phyloP scores from a whole-genome alignment of 108 stramenopile genomes.

The Chaetoceros tenuissimus region DNA sequence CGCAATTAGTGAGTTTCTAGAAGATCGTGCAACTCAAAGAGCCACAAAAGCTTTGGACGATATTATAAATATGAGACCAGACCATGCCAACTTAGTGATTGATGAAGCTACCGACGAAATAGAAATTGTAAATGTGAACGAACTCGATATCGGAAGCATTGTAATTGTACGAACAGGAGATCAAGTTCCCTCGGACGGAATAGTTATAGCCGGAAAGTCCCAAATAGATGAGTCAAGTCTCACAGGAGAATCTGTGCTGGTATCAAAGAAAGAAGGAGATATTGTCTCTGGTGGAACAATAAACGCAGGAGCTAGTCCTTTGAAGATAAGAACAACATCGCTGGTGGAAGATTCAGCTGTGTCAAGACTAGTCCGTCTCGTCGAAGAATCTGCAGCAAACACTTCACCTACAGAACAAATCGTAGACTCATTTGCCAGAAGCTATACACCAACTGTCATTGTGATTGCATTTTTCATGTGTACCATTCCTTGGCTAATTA shows the following conservation, averaged over 20 bases:
- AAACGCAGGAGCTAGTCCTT: constrained; percentile 60
- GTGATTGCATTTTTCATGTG: constrained; percentile 58
- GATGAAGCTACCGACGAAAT: constrained; percentile 35
- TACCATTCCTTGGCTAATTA: constrained; percentile 70
- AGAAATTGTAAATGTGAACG: constrained; percentile 60
- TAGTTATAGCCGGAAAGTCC: constrained; percentile 73
- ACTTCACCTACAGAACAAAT: constrained; percentile 83
- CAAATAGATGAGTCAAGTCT: constrained; percentile 90
- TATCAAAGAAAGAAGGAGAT: constrained; percentile 53
- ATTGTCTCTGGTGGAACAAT: constrained; percentile 75
- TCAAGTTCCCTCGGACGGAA: constrained; percentile 90
- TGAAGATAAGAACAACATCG: constrained; percentile 59
- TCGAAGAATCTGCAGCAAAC: constrained; percentile 81
- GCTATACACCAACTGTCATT: constrained; percentile 80
- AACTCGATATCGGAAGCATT: constrained; percentile 60
- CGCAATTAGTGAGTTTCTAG: constrained; percentile 71
- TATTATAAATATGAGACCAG: constrained; percentile 67
- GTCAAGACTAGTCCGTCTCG: constrained; percentile 61
- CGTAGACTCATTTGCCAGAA: constrained; percentile 74
- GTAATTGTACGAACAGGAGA: constrained; percentile 87
- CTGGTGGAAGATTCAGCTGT: constrained; percentile 75
- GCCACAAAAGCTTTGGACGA: constrained; percentile 65
- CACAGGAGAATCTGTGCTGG: constrained; percentile 82
- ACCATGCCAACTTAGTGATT: constrained; percentile 73
- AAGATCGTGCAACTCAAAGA: constrained; percentile 54